Base-by-base conservation (phyloP, 257 asterid genomes). In the Petunia secreta region DNA sequence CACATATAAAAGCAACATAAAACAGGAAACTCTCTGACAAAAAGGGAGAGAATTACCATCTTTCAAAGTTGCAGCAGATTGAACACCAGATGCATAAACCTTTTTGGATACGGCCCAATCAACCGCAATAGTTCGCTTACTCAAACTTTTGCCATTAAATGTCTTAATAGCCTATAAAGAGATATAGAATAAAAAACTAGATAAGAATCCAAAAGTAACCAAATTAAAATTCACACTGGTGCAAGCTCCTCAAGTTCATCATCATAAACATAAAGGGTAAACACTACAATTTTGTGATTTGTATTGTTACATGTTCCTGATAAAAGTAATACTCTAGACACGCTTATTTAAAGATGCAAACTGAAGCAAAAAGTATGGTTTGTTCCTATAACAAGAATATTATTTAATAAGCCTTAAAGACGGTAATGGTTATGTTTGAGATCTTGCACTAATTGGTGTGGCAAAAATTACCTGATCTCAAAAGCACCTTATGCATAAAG, bases 41-140 rank as follows among this genome's bases (percentile, higher is more conserved):
- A 88, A 34, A 68, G 77, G 62, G 68, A 59, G 81, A 13, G 25
- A 37, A 75, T 83, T 89, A 91, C 96, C 98, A 82, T 92, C 91
- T 83, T 81, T 91, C 40, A 52, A 52, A 34, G 87, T 48, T 16
- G 87, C 88, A 78, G 74, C 86, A 84, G 90, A 79, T 80, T 80
- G 85, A 83, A 82, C 87, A 67, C 91, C 97, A 73, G 89, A 60
- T 16, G 92, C 86, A 86, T 89, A 95, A 68, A 95, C 78, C 79
- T 91, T 91, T 80, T 93, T 95, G 3, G 97, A 83, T 54, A 95
- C 88, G 76, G 97, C 97, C 98, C 98, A 93, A 84, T 95, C 99
- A 88, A 93, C 95, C 80, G 99, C 99, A 81, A 95, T 87, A 54
- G 92, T 89, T 83, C 99, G 91, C 82, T 84, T 89, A 79, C 92